Conservation (phyloP, 202 grass and related monocot genomes). For the Cymbopogon flexuosus region DNA sequence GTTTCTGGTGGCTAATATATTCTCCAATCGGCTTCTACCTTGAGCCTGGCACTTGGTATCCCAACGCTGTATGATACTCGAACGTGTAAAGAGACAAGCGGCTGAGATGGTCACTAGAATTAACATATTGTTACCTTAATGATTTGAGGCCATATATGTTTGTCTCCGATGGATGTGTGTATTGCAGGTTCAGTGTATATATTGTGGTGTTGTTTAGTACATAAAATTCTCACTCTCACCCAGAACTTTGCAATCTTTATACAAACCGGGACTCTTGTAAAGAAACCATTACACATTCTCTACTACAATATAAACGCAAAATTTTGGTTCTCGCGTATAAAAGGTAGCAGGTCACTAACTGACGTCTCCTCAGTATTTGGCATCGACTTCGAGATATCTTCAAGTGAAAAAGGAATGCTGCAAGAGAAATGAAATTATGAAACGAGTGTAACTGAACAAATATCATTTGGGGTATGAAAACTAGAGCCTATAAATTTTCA, state of each 20-base stretch:
- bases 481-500: background rate
- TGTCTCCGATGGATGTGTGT: background rate
- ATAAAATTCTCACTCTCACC: background rate
- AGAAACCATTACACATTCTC: slow-evolving; percentile 22
- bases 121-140: slow-evolving; percentile 20
- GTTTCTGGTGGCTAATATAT: background rate
- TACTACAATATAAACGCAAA: slow-evolving; percentile 71
- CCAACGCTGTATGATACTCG: slow-evolving; percentile 16
- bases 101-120: slow-evolving; percentile 30
- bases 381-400: slow-evolving; percentile 73
- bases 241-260: background rate
- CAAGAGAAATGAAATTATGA: slow-evolving; percentile 16
- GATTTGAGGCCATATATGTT: background rate
- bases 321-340: slow-evolving; percentile 55
- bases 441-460: background rate
- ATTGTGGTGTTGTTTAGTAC: background rate
- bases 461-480: background rate
- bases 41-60: slow-evolving; percentile 23
- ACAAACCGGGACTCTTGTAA: background rate
- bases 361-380: slow-evolving; percentile 53
- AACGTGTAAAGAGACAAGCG: slow-evolving; percentile 31
- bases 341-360: slow-evolving; percentile 52
- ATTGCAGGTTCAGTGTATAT: background rate
- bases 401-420: slow-evolving; percentile 73
- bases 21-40: background rate